Percentiles rank a stretch among this genome's conserved stretches.
Evolutionary conservation across 1,284 basidiomycete genomes (phyloP).

Genomic region (Leccinum griseonigrum): DNA sequence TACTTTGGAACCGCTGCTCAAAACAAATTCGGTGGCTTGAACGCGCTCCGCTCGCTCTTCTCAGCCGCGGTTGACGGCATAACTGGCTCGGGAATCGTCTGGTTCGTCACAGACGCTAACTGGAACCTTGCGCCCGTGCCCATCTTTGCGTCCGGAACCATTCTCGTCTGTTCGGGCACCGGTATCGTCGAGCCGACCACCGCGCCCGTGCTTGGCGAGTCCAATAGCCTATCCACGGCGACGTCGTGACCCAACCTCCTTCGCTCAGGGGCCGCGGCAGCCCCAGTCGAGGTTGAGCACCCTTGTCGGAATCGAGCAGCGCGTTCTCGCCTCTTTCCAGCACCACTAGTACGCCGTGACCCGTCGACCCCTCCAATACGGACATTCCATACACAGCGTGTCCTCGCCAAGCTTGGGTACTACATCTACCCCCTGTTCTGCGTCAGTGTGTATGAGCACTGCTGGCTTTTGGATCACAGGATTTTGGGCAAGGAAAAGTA

Average conservation of each 20-base stretch:
- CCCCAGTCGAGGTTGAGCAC: not conserved
- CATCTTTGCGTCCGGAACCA: conserved; percentile 88
- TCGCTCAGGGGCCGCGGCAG: no score
- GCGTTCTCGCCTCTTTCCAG: conserved; percentile 19
- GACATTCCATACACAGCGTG: conserved; percentile 26
- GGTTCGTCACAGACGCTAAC: conserved; percentile 74
- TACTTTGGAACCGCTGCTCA: conserved; percentile 44
- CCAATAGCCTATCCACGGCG: not conserved
- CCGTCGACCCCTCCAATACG: conserved; percentile 17
- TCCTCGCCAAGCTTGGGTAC: conserved; percentile 42
- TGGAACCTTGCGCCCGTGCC: conserved; percentile 72
- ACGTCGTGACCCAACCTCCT: no score
- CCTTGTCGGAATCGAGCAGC: not conserved
- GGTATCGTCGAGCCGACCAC: conserved; percentile 37
- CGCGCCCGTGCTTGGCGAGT: conserved; percentile 28
- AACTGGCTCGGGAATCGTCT: conserved; percentile 84
- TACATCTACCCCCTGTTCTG: conserved; percentile 80
- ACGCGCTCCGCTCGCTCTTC: conserved; percentile 74
- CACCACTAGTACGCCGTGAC: conserved; percentile 13
- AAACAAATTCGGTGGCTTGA: conserved; percentile 59
- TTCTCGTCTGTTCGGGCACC: conserved; percentile 70
- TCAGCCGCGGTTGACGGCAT: conserved; percentile 76
- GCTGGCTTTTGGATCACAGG: conserved; percentile 90
- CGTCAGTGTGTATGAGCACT: conserved; percentile 86
- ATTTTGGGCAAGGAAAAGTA: conserved; percentile 95